Evolutionary conservation across 208 protist species (phyloP).

Genomic region (Acanthamoeba triangularis): DNA sequence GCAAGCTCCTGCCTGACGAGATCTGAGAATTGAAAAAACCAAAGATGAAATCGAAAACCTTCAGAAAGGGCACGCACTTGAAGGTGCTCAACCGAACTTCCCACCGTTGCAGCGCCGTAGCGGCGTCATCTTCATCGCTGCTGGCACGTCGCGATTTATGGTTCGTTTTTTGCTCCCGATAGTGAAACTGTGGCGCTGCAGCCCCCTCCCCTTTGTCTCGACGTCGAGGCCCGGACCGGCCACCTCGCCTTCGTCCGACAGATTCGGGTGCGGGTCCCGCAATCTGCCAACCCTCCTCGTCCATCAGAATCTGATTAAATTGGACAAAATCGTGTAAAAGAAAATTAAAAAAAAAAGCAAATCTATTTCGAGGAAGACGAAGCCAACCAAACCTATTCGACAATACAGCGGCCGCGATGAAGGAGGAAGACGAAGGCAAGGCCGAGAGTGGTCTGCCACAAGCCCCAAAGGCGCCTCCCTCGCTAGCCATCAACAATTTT

Average conservation of each 20-base stretch:
- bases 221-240: too few species aligned
- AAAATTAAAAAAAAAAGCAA: not conserved
- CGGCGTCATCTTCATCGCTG: not conserved
- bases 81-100: not conserved
- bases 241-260: not conserved
- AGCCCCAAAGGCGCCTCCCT: not conserved
- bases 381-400: not conserved
- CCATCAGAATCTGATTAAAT: not conserved
- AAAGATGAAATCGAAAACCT: too few species aligned
- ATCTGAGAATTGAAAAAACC: too few species aligned
- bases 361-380: not conserved
- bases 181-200: not conserved
- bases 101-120: not conserved
- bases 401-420: not conserved
- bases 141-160: not conserved
- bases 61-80: not conserved
- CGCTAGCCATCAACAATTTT: slow-evolving; percentile 56
- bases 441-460: not conserved
- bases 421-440: not conserved
- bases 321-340: not conserved
- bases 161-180: not conserved
- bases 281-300: not conserved
- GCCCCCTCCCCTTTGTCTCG: not conserved
- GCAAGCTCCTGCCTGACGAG: slow-evolving; percentile 1
- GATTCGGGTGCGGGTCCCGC: too few species aligned